These are phyloP conservation scores for Stevia rebaudiana DNA, from an alignment of 140 eudicot species.

Conservation along the genomic window DNA sequence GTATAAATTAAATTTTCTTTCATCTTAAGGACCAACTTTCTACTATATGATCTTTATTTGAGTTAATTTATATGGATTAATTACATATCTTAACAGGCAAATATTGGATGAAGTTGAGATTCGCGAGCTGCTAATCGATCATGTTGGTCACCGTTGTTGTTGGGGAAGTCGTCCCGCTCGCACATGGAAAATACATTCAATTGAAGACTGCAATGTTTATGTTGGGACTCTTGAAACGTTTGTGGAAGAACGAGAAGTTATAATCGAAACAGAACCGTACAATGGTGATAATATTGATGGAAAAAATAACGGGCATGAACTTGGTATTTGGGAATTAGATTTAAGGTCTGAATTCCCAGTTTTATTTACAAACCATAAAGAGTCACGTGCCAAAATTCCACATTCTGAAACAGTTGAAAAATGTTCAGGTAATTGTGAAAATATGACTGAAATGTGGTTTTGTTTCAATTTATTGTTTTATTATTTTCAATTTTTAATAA, in stretches of 20 bases:
- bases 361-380: slow-evolving; percentile 58
- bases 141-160: slow-evolving; percentile 97
- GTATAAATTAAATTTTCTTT: slow-evolving; percentile 24
- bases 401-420: slow-evolving; percentile 69
- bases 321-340: slow-evolving; percentile 95
- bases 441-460: not conserved
- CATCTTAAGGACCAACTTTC: slow-evolving; percentile 3
- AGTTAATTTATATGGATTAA: not conserved
- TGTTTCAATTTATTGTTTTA: not conserved
- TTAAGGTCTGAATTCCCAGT: slow-evolving; percentile 84
- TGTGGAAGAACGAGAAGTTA: slow-evolving; percentile 67
- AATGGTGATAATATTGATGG: slow-evolving; percentile 50
- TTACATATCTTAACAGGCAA: slow-evolving; percentile 39
- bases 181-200: slow-evolving; percentile 76
- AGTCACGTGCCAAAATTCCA: slow-evolving; percentile 61
- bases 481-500: slow-evolving; percentile 17
- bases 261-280: slow-evolving; percentile 58
- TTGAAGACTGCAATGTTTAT: slow-evolving; percentile 97
- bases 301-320: slow-evolving; percentile 68
- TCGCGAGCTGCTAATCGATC: slow-evolving; percentile 84
- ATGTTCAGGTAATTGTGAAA: slow-evolving; percentile 60
- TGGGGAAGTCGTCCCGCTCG: slow-evolving; percentile 99
- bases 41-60: not conserved
- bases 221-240: slow-evolving; percentile 91
- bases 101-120: slow-evolving; percentile 87